phyloP scores from a whole-genome alignment of 345 rosid species.

The Ricinus communis region DNA sequence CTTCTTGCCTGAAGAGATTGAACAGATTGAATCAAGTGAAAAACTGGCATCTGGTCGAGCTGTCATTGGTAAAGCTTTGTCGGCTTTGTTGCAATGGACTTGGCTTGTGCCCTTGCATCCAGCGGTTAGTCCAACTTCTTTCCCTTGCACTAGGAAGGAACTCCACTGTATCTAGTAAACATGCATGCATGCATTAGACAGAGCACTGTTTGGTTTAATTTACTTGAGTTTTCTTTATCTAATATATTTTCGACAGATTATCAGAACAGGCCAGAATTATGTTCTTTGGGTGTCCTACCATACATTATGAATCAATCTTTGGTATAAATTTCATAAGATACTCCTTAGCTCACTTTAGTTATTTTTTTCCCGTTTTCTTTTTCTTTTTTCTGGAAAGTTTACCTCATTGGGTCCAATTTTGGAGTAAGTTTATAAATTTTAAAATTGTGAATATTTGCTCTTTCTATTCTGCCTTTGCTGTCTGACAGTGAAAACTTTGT shows the following conservation, averaged over 20 bases:
- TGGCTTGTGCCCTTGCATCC: constrained; percentile 52
- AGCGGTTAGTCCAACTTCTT: constrained; percentile 39
- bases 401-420: background rate
- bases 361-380: background rate
- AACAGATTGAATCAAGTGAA: constrained; percentile 40
- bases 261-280: background rate
- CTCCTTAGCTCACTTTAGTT: background rate
- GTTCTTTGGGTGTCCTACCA: background rate
- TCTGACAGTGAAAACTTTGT: background rate
- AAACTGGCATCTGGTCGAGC: constrained; percentile 55
- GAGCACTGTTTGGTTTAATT: background rate
- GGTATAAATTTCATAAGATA: background rate
- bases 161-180: background rate
- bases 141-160: background rate
- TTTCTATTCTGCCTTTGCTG: background rate
- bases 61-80: constrained; percentile 61
- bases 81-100: constrained; percentile 68
- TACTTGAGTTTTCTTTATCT: background rate
- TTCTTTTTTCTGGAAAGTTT: background rate
- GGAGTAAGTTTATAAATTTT: background rate
- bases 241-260: background rate
- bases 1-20: constrained; percentile 50
- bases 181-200: background rate
- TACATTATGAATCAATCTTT: background rate
- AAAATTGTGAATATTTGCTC: background rate